A percentile compares a stretch with the other conserved stretches of the same genome.
Conservation (phyloP, 495 filamentous ascomycete species). For the Tuber calosporum region DNA sequence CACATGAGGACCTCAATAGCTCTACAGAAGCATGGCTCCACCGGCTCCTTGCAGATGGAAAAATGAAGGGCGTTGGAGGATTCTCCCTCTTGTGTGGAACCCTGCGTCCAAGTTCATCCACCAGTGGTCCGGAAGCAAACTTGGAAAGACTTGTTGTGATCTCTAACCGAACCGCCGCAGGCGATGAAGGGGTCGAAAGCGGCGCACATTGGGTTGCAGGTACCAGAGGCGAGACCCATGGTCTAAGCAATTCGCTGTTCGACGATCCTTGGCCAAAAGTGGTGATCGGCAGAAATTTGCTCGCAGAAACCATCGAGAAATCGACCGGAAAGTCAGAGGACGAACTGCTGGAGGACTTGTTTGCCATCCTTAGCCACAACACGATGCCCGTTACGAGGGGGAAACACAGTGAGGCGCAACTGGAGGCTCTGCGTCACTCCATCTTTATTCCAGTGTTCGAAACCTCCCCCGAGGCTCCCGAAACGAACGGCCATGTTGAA, state of each 20-base stretch:
- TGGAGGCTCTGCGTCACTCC: conserved; percentile 62
- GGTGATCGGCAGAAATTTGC: conserved; percentile 48
- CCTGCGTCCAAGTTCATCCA: conserved; percentile 45
- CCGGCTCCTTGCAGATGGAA: conserved; percentile 58
- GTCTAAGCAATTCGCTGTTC: conserved; percentile 79
- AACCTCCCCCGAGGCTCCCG: conserved; percentile 25
- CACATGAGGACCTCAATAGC: conserved; percentile 15
- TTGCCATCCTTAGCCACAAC: conserved; percentile 61
- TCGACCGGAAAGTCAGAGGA: conserved; percentile 52
- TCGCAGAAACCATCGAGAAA: conserved; percentile 45
- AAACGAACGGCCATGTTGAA: conserved; percentile 38
- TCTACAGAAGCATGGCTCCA: conserved; percentile 60
- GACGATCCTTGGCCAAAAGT: conserved; percentile 83
- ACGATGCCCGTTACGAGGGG: conserved; percentile 59
- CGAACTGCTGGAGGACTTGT: conserved; percentile 61
- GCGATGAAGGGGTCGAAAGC: conserved; percentile 46
- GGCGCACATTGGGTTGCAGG: conserved; percentile 61
- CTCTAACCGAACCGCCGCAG: conserved; percentile 70
- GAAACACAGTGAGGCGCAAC: conserved; percentile 55
- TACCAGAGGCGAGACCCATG: conserved; percentile 58
- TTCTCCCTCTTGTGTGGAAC: conserved; percentile 88
- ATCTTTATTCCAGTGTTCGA: conserved; percentile 68
- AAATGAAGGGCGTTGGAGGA: conserved; percentile 70
- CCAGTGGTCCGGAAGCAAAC: conserved; percentile 37
- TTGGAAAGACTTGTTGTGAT: conserved; percentile 73